Base-by-base conservation (phyloP, 2,329 filamentous ascomycete species). In the Pyrenochaeta sp. region DNA sequence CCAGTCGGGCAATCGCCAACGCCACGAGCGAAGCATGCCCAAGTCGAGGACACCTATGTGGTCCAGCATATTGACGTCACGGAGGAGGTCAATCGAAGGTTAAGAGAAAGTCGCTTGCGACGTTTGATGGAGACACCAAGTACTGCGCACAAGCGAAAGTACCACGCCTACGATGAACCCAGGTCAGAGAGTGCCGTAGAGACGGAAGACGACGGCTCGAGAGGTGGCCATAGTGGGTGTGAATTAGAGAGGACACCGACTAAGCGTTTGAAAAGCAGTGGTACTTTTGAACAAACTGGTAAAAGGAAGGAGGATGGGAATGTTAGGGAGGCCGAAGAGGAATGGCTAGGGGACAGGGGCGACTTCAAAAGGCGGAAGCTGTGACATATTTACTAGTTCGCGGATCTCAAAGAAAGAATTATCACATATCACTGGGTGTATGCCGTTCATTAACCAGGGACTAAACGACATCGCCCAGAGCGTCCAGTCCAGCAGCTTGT, bases 71-170 rank as follows among this genome's bases (percentile, higher is more conserved):
- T 72, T 21, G 69, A 74, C 45, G 61, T 74, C 31, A 71, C 68
- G 35, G 69, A 71, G 18, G 71, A 74, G 50, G 71, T 74, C 27
- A 69, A 71, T 18, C 57, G 64, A 17, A 56, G 71, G 3, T 49
- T 74, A 30, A 66, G 61, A 18, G 68, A 71, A 43, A 70, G 61
- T 40, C 62, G 70, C 29, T 41, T 73, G 44, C 64, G 68, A 14
- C 64, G 69, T 31, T 53, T 73, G 31, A 71, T 71, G 68, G 68
- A 69, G 29, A 63, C 67, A 30, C 70, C 69, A 4, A 67, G 64
- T 33, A 74, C 69, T 12, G 61, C 70, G n/a, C 68, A 72, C 43
- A 74, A 74, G 51, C 67, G 71, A 35, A 74, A 74, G 54, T 68
- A 62, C 44, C 56, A 69, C 42, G 62, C 59, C 3, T 63, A 68